phyloP scores from a whole-genome alignment of 108 stramenopile species.

The Cyclotella baltica region DNA sequence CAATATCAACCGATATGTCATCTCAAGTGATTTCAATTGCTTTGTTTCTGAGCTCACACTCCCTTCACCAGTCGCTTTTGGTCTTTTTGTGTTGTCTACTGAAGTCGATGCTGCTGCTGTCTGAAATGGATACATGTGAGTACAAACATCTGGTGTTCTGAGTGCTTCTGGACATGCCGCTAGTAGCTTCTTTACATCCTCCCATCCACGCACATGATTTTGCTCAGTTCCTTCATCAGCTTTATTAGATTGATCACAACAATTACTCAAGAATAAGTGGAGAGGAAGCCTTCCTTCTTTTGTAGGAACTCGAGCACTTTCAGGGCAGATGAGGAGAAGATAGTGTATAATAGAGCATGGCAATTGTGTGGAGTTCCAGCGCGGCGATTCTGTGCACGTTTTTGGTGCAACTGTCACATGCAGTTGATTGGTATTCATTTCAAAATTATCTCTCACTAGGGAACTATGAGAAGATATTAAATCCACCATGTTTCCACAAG shows the following conservation, averaged over 20 bases:
- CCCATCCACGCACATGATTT: background rate
- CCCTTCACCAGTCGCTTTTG: background rate
- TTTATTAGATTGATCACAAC: background rate
- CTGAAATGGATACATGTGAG: conserved; percentile 36
- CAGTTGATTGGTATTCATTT: background rate
- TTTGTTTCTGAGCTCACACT: background rate
- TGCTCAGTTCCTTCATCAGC: background rate
- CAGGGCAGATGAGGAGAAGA: conserved; percentile 21
- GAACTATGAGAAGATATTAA: background rate
- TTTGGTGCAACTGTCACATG: background rate
- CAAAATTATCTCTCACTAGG: background rate
- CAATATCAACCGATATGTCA: conserved; percentile 17
- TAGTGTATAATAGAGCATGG: conserved; percentile 34
- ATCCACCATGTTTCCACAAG: conserved; percentile 17
- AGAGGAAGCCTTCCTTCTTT: conserved; percentile 30
- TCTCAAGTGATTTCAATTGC: conserved; percentile 14
- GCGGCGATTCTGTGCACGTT: conserved; percentile 6
- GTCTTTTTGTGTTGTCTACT: background rate
- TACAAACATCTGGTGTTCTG: conserved; percentile 21
- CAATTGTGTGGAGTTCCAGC: conserved; percentile 20
- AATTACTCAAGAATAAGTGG: conserved; percentile 28
- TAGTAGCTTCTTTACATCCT: conserved; percentile 30
- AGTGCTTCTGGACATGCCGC: conserved; percentile 37
- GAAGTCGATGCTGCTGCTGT: conserved; percentile 7
- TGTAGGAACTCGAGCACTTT: conserved; percentile 31